Conservation (phyloP, 495 filamentous ascomycete species). For the Hyaloscypha finlandica region DNA sequence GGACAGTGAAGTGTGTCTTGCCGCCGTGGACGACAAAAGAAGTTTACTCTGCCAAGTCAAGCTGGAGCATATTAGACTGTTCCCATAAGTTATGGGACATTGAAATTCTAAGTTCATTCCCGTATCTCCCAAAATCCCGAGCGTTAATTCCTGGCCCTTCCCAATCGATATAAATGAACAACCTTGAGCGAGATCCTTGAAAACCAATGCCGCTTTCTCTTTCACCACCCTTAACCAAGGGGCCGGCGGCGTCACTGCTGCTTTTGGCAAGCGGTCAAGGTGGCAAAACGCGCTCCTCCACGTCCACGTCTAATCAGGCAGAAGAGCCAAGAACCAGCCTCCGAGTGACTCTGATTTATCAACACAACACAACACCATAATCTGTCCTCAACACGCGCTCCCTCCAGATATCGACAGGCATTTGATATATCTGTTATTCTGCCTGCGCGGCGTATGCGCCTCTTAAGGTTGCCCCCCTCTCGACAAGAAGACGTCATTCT, state of each 20-base stretch:
- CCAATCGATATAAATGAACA: too few relatives aligned
- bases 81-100: too few relatives aligned
- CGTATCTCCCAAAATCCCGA: too few relatives aligned
- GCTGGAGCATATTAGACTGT: too few relatives aligned
- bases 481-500: background rate
- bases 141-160: too few relatives aligned
- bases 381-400: background rate
- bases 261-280: background rate
- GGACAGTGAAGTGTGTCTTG: too few relatives aligned
- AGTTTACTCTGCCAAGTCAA: too few relatives aligned
- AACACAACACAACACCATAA: background rate
- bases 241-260: background rate
- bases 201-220: background rate
- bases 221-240: too few relatives aligned
- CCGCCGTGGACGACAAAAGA: too few relatives aligned
- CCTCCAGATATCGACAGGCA: background rate
- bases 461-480: background rate
- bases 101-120: too few relatives aligned
- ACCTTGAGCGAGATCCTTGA: too few relatives aligned
- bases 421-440: background rate
- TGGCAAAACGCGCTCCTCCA: background rate
- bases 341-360: background rate
- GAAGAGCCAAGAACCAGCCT: background rate
- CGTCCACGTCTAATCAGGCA: too few relatives aligned
- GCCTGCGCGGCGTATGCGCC: background rate